Conservation (phyloP, 768 basidiomycete species). For the Pleurotus sapidus region DNA sequence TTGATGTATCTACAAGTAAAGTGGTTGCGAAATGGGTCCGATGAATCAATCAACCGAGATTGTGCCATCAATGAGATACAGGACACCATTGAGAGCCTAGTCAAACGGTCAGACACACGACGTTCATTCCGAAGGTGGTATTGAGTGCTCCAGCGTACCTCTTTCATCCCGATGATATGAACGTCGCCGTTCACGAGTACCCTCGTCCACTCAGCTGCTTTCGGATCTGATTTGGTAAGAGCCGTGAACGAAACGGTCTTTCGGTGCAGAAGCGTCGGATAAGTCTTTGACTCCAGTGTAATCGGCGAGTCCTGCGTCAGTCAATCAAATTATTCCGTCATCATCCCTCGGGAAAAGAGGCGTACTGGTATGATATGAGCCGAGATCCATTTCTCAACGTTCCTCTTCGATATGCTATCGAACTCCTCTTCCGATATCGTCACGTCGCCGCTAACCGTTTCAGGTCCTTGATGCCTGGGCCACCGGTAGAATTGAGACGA, state of each 20-base stretch:
- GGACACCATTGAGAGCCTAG: slow-evolving; percentile 52
- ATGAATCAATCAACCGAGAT: slow-evolving; percentile 26
- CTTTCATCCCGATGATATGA: slow-evolving; percentile 55
- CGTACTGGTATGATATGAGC: slow-evolving; percentile 35
- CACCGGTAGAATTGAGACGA: background rate
- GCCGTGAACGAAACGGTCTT: slow-evolving; percentile 56
- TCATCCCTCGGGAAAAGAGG: background rate
- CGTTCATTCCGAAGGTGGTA: background rate
- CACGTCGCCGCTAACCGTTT: slow-evolving; percentile 36
- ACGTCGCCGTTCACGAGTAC: slow-evolving; percentile 55
- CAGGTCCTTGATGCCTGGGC: slow-evolving; percentile 61
- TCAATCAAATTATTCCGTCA: background rate
- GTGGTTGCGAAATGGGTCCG: too few species aligned
- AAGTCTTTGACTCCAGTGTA: slow-evolving; percentile 39
- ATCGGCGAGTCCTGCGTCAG: slow-evolving; percentile 43
- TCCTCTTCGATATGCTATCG: slow-evolving; percentile 54
- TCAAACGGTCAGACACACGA: background rate
- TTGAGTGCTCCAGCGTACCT: slow-evolving; percentile 38
- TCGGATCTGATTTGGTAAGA: slow-evolving; percentile 27
- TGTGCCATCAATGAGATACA: slow-evolving; percentile 59
- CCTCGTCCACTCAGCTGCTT: slow-evolving; percentile 44
- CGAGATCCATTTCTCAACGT: slow-evolving; percentile 78
- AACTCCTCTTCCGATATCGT: slow-evolving; percentile 67
- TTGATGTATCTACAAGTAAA: too few species aligned
- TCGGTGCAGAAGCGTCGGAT: slow-evolving; percentile 57